phyloP scores from a whole-genome alignment of 768 basidiomycete genomes.

The Termitomyces sp. region DNA sequence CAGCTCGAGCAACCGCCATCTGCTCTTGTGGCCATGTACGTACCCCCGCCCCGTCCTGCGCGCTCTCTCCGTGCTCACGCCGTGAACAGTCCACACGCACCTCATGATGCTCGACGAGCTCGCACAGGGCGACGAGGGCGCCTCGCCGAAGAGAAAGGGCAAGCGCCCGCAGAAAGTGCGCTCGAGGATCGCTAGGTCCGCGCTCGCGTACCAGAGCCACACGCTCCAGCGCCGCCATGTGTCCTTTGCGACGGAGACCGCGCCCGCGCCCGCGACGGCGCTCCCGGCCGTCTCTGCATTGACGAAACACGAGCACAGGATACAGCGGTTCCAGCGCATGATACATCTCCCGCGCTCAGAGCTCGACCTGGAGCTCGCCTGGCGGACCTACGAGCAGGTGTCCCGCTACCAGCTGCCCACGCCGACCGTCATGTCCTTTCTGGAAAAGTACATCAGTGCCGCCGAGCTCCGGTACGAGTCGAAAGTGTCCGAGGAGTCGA shows the following conservation, averaged over 20 bases:
- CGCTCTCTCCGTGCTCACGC: neutral
- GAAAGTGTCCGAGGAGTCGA: neutral
- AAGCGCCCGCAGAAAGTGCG: neutral
- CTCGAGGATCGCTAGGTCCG: neutral
- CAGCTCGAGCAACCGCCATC: conserved; percentile 37
- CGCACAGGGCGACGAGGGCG: conserved; percentile 5
- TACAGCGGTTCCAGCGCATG: conserved; percentile 8
- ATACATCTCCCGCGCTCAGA: conserved; percentile 3
- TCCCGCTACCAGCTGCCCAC: conserved; percentile 7
- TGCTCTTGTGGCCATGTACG: conserved; percentile 40
- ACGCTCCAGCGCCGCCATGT: conserved; percentile 20
- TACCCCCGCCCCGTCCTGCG: no score
- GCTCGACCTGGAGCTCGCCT: conserved; percentile 33
- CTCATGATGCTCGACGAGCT: conserved; percentile 32
- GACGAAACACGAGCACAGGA: neutral
- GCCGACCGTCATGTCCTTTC: conserved; percentile 12
- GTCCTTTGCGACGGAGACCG: neutral
- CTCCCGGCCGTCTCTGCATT: neutral
- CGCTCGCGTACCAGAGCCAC: neutral
- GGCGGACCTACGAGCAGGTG: conserved; percentile 30
- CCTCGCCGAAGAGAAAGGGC: conserved; percentile 4
- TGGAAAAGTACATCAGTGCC: conserved; percentile 19
- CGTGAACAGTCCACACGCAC: conserved; percentile 24
- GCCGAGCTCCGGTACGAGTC: conserved; percentile 13
- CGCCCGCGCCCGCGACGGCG: neutral